Conservation (phyloP, 106 monocot species). For the Triglochin maritima region DNA sequence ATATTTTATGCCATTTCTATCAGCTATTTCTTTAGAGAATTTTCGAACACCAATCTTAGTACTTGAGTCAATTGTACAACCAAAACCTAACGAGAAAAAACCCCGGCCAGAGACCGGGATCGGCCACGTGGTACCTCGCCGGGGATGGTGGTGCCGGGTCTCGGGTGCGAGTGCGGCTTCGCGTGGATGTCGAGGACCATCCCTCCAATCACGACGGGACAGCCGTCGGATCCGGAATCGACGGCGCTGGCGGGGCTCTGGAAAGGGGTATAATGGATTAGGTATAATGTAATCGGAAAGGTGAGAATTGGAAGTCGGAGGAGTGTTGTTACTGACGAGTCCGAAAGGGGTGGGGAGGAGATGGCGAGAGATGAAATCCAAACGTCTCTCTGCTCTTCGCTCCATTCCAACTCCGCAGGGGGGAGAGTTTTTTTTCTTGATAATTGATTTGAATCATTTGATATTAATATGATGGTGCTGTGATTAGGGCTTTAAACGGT, state of each 20-base stretch:
- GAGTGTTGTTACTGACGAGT: background rate
- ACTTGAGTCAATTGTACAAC: no score
- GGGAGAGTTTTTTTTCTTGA: no score
- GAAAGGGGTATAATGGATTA: background rate
- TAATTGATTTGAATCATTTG: no score
- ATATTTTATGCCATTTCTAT: no score
- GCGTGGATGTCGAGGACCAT: conserved; percentile 82
- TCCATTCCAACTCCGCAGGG: background rate
- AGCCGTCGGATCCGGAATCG: background rate
- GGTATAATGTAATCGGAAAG: background rate
- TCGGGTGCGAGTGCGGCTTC: conserved; percentile 26
- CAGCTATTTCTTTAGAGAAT: no score
- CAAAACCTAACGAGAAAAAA: no score
- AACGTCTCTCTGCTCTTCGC: background rate
- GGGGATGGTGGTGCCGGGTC: conserved; percentile 56
- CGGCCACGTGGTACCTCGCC: conserved; percentile 34
- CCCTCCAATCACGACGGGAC: conserved; percentile 63
- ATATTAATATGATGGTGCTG: no score
- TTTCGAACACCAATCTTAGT: no score
- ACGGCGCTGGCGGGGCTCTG: background rate
- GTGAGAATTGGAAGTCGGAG: background rate
- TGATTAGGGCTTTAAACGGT: no score
- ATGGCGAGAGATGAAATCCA: background rate
- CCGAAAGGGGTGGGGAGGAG: background rate
- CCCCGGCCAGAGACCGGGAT: no score